Evolutionary conservation across 345 rosid genomes (phyloP).

Genomic region (Aegle marmelos): DNA sequence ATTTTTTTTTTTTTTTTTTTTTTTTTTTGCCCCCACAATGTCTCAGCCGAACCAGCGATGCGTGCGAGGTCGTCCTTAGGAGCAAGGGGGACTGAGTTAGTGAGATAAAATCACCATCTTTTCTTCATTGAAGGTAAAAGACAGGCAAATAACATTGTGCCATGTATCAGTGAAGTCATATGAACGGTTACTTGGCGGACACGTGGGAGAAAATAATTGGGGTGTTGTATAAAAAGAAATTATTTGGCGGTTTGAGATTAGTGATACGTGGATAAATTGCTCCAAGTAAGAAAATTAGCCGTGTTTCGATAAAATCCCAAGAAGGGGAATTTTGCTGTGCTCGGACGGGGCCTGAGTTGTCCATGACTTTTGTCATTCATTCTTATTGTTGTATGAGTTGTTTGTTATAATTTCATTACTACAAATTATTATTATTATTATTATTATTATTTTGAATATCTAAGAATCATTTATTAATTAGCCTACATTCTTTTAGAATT

Average conservation of each 20-base stretch:
- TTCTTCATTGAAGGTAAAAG: too few relatives aligned
- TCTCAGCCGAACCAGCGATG: not conserved
- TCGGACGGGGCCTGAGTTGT: not conserved
- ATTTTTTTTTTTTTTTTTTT: not conserved
- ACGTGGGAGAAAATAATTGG: not conserved
- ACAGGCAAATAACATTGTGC: not conserved
- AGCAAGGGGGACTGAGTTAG: not conserved
- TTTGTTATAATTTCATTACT: too few relatives aligned
- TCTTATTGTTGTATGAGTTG: not conserved
- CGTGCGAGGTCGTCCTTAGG: not conserved
- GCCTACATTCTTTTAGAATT: too few relatives aligned
- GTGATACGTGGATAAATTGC: not conserved
- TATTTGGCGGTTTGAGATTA: not conserved
- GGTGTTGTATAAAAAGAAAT: too few relatives aligned
- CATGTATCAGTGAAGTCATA: not conserved
- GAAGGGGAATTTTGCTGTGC: not conserved
- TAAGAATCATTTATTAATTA: too few relatives aligned
- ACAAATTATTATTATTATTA: too few relatives aligned
- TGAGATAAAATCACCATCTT: not conserved
- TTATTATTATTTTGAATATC: too few relatives aligned
- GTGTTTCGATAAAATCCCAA: not conserved
- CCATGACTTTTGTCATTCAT: too few relatives aligned
- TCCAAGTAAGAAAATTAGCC: not conserved
- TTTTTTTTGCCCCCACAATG: too few relatives aligned
- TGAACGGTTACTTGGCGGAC: rapidly evolving